Base-by-base conservation (phyloP, 2,329 filamentous ascomycete species). In the Endothia cerciana region DNA sequence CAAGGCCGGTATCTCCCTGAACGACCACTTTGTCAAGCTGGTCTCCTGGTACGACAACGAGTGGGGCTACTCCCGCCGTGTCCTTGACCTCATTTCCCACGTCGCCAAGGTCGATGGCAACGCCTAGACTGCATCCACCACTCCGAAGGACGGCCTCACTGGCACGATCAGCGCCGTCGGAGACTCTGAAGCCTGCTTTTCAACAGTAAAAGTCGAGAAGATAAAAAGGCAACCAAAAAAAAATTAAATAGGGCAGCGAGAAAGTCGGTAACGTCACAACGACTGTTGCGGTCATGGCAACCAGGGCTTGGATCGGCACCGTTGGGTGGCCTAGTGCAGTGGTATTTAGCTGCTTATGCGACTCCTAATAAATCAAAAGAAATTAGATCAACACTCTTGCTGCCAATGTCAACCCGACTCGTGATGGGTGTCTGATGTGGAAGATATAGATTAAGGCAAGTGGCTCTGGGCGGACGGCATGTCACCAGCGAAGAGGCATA, bases 11-110 rank as follows among this genome's bases (percentile, higher is more conserved):
- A 98, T 99, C 83, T 91, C 94, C 73, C 91, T 99, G 76, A 99
- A 98, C 89, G 83, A 93, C 77, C 94, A 97, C 90, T 98, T 98
- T 81, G 89, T 97, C 88, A 99, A 99, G 91, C 88, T 99, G 70
- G 91, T 97, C 80, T 90, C 90, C 76, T 98, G 94, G 95, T 97
- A 97, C 85, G 93, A 97, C 88, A 98, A 98, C 88, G 94, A 98
- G 89, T 97, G 94, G 93, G 95, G 94, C 78, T 98, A 99, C 91
- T 96, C 92, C 82, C 94, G 94, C 85, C 95, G 91, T 89, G 91
- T 94, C 76, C 84, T 94, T 74, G 91, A 95, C 83, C 91, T 95
- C 75, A 79, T 88, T 79, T 84, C 86, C 82, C 91, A 93, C 86
- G 87, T 94, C 76, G 85, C 91, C 81, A 91, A 92, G 86, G 89